These are phyloP conservation scores for Chaetothyriales sp. DNA, from an alignment of 2,329 filamentous ascomycete genomes.

Conservation along the genomic window DNA sequence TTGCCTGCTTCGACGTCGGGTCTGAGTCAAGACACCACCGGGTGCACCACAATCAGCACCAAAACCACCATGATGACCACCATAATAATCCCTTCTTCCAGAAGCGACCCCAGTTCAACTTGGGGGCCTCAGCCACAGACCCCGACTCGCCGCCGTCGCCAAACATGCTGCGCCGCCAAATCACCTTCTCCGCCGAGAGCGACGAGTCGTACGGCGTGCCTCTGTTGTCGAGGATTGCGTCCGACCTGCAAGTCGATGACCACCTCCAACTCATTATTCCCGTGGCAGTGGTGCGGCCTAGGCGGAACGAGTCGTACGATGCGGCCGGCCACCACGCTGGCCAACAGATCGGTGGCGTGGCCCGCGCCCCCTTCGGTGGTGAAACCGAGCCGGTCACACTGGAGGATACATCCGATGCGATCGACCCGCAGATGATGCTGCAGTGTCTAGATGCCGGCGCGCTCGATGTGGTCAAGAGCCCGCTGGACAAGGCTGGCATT, in stretches of 20 bases:
- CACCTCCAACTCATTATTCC: slow-evolving; percentile 35
- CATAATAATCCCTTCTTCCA: background rate
- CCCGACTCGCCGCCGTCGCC: slow-evolving; percentile 21
- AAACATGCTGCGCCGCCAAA: slow-evolving; percentile 19
- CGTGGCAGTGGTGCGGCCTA: slow-evolving; percentile 30
- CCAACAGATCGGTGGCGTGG: slow-evolving; percentile 1
- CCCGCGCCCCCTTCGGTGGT: slow-evolving; percentile 9
- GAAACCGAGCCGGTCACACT: slow-evolving; percentile 13
- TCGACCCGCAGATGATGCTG: slow-evolving; percentile 42
- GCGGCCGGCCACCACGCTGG: slow-evolving; percentile 3
- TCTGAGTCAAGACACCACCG: slow-evolving; percentile 25
- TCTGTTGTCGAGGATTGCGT: slow-evolving; percentile 33
- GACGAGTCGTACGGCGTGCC: slow-evolving; percentile 35
- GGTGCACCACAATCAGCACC: slow-evolving; percentile 15
- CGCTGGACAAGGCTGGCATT: slow-evolving; percentile 57
- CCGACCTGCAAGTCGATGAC: slow-evolving; percentile 36
- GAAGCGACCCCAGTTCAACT: background rate
- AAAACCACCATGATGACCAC: slow-evolving; percentile 6
- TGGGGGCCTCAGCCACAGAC: slow-evolving; percentile 4
- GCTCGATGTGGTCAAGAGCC: slow-evolving; percentile 68
- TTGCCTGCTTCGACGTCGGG: slow-evolving; percentile 41
- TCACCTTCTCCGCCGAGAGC: slow-evolving; percentile 29
- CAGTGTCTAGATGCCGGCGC: slow-evolving; percentile 75
- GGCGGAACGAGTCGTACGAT: slow-evolving; percentile 16
- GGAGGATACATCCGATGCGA: slow-evolving; percentile 22